Evolutionary conservation across 2,329 filamentous ascomycete genomes (phyloP).

Genomic region (Apiospora saccharicola): DNA sequence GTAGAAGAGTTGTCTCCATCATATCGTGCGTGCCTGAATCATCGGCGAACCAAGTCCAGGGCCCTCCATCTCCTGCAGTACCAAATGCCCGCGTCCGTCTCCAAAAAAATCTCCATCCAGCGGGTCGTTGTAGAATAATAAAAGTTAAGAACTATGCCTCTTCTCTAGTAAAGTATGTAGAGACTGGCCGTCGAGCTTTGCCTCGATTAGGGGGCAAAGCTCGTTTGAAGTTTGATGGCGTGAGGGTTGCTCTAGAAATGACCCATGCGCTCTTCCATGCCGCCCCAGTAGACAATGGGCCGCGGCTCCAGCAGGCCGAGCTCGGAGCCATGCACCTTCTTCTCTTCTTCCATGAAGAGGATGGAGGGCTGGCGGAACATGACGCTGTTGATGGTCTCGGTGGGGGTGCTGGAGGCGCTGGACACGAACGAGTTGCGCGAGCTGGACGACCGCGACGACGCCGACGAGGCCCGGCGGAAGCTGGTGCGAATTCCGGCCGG

Average conservation of each 20-base stretch:
- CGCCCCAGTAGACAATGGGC: conserved; percentile 69
- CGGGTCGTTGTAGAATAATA: conserved; percentile 20
- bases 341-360: conserved; percentile 65
- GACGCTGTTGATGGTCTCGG: conserved; percentile 64
- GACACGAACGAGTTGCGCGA: conserved; percentile 53
- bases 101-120: conserved; percentile 18
- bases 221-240: not conserved
- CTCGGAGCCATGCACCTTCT: conserved; percentile 58
- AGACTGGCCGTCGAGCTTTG: conserved; percentile 16
- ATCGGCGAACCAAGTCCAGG: conserved; percentile 23
- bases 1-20: conserved; percentile 5
- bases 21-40: conserved; percentile 19
- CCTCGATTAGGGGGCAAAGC: not conserved
- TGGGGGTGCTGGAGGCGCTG: conserved; percentile 49
- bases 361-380: conserved; percentile 65
- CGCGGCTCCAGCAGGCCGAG: conserved; percentile 67
- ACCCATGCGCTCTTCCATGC: conserved; percentile 67
- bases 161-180: conserved; percentile 7
- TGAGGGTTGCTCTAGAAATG: conserved; percentile 41
- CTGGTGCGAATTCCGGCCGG: conserved; percentile 54
- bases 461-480: conserved; percentile 59
- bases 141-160: conserved; percentile 22
- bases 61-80: conserved; percentile 21
- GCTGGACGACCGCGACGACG: conserved; percentile 51
- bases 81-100: not conserved